Conservation (phyloP, 306 rosid genomes). For the Cucumis cinereus region DNA sequence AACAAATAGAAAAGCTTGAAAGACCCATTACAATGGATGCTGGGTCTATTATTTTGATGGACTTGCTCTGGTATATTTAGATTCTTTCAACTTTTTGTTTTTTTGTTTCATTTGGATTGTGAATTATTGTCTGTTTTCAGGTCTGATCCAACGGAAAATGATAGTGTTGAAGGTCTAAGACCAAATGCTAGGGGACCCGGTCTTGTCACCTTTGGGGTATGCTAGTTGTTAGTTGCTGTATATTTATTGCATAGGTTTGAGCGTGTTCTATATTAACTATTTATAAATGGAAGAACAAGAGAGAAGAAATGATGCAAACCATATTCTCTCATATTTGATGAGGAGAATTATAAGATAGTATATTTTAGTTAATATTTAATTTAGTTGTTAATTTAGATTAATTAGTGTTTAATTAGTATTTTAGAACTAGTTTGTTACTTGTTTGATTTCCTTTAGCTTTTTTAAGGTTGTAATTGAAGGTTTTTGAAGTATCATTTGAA, state of each 20-base stretch:
- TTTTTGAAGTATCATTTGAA: no score
- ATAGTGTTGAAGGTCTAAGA: conserved; percentile 95
- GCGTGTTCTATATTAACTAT: not conserved
- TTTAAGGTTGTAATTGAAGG: no score
- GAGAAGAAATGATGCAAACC: not conserved
- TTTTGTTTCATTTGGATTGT: not conserved
- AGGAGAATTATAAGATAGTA: no score
- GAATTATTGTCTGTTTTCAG: conserved; percentile 26
- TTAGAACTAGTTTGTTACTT: no score
- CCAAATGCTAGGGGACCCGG: conserved; percentile 99
- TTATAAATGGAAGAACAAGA: not conserved
- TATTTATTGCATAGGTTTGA: not conserved
- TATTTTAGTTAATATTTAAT: no score
- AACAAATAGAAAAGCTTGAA: conserved; percentile 95
- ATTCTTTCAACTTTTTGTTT: conserved; percentile 2
- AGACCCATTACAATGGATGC: conserved; percentile 99
- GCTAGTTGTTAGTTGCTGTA: conserved; percentile 8
- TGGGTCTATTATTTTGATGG: conserved; percentile 93
- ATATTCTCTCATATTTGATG: not conserved
- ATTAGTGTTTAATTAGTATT: no score
- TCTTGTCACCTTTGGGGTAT: conserved; percentile 96
- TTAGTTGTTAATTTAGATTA: no score
- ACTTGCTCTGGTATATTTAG: conserved; percentile 63
- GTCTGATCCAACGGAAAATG: conserved; percentile 99
- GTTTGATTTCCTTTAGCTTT: no score